Percentiles rank a stretch among this genome's conserved stretches.
Evolutionary conservation across 805 yeast genomes (phyloP).

Genomic region (Brettanomyces custersianus): DNA sequence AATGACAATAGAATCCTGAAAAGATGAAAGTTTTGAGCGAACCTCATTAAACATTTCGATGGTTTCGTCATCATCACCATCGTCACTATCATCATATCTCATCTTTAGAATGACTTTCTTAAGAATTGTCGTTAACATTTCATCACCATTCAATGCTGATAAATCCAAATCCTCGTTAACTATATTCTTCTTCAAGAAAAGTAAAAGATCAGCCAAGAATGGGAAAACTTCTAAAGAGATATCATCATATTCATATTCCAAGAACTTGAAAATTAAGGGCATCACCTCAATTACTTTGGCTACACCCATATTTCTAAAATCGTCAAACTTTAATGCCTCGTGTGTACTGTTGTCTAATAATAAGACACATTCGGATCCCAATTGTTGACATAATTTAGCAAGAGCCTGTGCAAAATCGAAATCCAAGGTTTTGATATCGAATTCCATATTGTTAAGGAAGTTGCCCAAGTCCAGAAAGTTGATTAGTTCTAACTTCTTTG

Average conservation of each 20-base stretch:
- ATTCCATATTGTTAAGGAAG: constrained; percentile 32
- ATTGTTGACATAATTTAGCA: constrained; percentile 63
- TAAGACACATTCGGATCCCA: constrained; percentile 68
- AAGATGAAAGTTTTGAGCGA: constrained; percentile 60
- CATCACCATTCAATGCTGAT: constrained; percentile 25
- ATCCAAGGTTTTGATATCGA: constrained; percentile 38
- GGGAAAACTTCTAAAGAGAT: constrained; percentile 77
- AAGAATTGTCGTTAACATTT: constrained; percentile 54
- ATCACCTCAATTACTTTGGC: constrained; percentile 51
- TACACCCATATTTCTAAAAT: constrained; percentile 26
- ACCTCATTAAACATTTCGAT: constrained; percentile 75
- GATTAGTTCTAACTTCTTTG: constrained; percentile 55
- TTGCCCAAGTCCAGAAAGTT: constrained; percentile 58
- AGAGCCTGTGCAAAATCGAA: constrained; percentile 62
- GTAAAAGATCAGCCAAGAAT: constrained; percentile 64
- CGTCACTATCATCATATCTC: constrained; percentile 61
- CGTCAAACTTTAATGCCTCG: constrained; percentile 29
- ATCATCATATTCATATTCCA: constrained; percentile 83
- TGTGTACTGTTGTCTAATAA: constrained; percentile 46
- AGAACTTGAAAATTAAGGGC: constrained; percentile 63
- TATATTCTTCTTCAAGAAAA: constrained; percentile 53
- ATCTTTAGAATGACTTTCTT: constrained; percentile 66
- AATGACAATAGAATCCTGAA: constrained; percentile 73
- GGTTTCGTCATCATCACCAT: constrained; percentile 57
- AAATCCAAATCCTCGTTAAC: constrained; percentile 26